Conservation (phyloP, 106 monocot genomes). For the Dioscorea dumetorum region DNA sequence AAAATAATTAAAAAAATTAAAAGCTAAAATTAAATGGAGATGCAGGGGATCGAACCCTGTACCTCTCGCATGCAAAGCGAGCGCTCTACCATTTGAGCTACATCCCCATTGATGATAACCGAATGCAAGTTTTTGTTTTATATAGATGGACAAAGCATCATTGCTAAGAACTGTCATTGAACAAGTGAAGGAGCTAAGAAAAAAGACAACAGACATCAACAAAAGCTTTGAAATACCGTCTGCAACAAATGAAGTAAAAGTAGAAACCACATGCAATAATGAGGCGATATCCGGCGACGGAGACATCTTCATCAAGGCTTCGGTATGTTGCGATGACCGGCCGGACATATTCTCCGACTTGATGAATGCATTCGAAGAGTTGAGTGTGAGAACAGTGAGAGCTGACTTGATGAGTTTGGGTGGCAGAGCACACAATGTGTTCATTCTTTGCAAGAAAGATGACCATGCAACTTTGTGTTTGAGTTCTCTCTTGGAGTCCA, state of each 20-base stretch:
- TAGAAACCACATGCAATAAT: conserved; percentile 7
- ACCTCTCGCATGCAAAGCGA: conserved; percentile 99
- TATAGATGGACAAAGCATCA: conserved; percentile 53
- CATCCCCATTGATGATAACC: background rate
- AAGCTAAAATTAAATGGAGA: conserved; percentile 47
- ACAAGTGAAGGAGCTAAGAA: conserved; percentile 35
- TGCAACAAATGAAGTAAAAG: conserved; percentile 19
- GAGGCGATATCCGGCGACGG: background rate
- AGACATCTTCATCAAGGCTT: conserved; percentile 23
- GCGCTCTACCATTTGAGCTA: conserved; percentile 67
- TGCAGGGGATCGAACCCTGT: conserved; percentile 99
- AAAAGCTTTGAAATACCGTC: conserved; percentile 17
- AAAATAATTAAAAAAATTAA: background rate
- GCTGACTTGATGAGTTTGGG: conserved; percentile 29
- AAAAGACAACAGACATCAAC: conserved; percentile 8
- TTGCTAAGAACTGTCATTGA: conserved; percentile 29
- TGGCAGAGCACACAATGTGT: conserved; percentile 27
- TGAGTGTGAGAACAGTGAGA: conserved; percentile 18
- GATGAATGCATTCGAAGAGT: conserved; percentile 12
- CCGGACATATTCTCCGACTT: conserved; percentile 32
- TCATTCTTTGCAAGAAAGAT: conserved; percentile 24
- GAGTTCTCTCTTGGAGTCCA: conserved; percentile 23
- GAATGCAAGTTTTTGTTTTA: conserved; percentile 1
- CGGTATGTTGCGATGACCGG: conserved; percentile 43
- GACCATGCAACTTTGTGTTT: conserved; percentile 4